phyloP scores from a whole-genome alignment of 345 rosid genomes.

The Hibiscus mutabilis region DNA sequence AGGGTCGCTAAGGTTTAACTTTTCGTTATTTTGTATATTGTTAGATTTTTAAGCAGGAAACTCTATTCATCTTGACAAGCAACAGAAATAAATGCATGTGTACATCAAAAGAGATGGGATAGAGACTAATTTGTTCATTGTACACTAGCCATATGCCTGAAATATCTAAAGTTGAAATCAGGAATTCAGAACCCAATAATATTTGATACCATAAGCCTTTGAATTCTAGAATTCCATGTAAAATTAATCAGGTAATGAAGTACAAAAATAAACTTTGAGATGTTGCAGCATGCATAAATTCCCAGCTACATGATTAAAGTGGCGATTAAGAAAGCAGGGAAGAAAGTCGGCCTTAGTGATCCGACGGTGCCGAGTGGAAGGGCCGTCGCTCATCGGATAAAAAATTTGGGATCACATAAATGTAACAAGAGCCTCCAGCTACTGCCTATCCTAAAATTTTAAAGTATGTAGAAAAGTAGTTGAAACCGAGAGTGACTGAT shows the following conservation, averaged over 20 bases:
- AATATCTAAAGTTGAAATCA: neutral
- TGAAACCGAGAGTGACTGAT: too few species aligned
- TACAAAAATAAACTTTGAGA: neutral
- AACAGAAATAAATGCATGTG: neutral
- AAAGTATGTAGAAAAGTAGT: too few species aligned
- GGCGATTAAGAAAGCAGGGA: neutral
- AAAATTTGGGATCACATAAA: neutral
- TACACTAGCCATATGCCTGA: neutral
- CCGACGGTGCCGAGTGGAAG: too few species aligned
- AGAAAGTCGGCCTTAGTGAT: too few species aligned
- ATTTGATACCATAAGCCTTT: neutral
- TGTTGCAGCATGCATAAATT: neutral
- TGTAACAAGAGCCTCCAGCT: neutral
- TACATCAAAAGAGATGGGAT: neutral
- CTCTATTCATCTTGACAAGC: neutral
- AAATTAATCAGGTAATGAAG: neutral
- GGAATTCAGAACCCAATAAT: neutral
- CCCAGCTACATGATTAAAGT: constrained; percentile 1
- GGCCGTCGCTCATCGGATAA: too few species aligned
- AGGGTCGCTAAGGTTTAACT: neutral
- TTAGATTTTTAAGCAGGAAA: neutral
- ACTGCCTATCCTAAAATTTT: neutral
- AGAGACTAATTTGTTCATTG: neutral
- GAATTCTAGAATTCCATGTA: neutral
- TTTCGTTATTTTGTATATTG: neutral